A percentile compares a stretch with the other conserved stretches of the same genome.
Conservation (phyloP, 176 grass and related monocot genomes). For the Oryza rufipogon region DNA sequence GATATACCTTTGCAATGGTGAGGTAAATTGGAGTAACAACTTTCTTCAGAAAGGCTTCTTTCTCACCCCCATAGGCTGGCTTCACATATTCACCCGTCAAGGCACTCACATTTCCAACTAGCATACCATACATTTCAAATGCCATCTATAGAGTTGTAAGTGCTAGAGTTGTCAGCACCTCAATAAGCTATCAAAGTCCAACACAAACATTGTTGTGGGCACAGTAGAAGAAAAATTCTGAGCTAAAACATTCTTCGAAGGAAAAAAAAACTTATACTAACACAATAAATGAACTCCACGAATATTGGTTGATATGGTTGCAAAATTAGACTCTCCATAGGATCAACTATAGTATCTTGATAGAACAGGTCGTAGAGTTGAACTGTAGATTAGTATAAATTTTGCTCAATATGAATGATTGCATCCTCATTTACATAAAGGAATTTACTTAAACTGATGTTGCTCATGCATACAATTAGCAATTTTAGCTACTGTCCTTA, state of each 20-base stretch:
- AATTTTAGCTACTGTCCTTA: slow-evolving; percentile 22
- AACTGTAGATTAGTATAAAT: slow-evolving; percentile 14
- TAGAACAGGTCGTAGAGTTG: not conserved
- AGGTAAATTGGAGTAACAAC: slow-evolving; percentile 85
- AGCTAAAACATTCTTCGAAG: not conserved
- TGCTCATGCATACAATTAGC: not conserved
- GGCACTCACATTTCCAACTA: slow-evolving; percentile 84
- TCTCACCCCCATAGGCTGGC: slow-evolving; percentile 90
- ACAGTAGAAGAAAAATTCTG: not conserved
- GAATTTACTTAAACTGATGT: slow-evolving; percentile 8
- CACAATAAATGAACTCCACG: not conserved
- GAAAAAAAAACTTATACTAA: not conserved
- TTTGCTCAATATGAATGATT: not conserved
- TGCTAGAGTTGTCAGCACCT: slow-evolving; percentile 35
- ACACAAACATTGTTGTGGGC: slow-evolving; percentile 16
- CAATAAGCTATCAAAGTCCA: not conserved
- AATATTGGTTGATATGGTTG: slow-evolving; percentile 18
- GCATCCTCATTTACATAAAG: slow-evolving; percentile 1
- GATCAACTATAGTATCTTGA: slow-evolving; percentile 3
- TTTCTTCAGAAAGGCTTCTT: slow-evolving; percentile 96
- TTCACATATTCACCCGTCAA: slow-evolving; percentile 88
- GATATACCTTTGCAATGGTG: slow-evolving; percentile 67
- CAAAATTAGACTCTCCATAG: slow-evolving; percentile 3
- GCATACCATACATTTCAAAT: slow-evolving; percentile 92
- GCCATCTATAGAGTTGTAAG: slow-evolving; percentile 75